Evolutionary conservation across 73 alveolate species (phyloP).

Genomic region (Paramecium biaurelia): DNA sequence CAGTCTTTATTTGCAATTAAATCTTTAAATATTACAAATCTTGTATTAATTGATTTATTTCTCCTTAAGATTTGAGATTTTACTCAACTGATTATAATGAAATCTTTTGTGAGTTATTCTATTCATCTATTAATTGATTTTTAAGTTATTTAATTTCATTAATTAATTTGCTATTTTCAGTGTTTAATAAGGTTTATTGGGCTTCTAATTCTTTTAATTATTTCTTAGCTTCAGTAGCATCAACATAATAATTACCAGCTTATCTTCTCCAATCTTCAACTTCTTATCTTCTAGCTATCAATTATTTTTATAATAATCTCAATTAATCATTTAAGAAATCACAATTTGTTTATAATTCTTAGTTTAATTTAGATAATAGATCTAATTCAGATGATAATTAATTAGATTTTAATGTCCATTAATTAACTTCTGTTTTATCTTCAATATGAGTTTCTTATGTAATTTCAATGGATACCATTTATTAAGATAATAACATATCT

Average conservation of each 20-base stretch:
- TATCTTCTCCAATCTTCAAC: conserved; percentile 60
- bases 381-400: background rate
- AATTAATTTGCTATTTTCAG: background rate
- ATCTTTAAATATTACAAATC: background rate
- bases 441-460: background rate
- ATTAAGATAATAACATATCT: background rate
- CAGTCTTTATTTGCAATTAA: background rate
- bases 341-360: conserved; percentile 1
- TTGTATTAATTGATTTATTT: background rate
- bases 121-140: background rate
- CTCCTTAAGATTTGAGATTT: background rate
- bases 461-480: background rate
- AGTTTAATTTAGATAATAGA: background rate
- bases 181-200: background rate
- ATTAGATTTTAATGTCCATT: background rate
- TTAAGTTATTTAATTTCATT: background rate
- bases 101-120: background rate
- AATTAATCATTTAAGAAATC: conserved; percentile 25
- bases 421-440: background rate
- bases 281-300: conserved; percentile 33
- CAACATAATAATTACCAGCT: conserved; percentile 38
- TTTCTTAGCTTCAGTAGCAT: conserved; percentile 13
- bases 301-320: background rate
- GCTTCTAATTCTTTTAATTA: background rate
- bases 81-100: background rate